Conservation (phyloP, 306 rosid genomes). For the Cyamopsis tetragonoloba region DNA sequence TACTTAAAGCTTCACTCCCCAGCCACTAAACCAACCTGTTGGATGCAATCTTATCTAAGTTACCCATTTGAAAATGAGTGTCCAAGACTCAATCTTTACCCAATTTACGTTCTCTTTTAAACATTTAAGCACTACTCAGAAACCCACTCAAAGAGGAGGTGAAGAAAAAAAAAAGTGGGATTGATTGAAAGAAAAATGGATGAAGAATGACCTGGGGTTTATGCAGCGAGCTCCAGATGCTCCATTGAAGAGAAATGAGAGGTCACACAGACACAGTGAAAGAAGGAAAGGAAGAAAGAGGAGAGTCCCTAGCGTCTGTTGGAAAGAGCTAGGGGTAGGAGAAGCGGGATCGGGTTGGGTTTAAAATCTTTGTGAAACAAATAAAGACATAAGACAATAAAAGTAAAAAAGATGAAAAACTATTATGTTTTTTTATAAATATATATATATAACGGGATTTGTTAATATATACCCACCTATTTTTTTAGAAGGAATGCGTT, state of each 20-base stretch:
- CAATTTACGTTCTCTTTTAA: background rate
- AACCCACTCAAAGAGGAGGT: background rate
- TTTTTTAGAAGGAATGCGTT: too few species aligned
- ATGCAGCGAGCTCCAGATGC: slow-evolving; percentile 25
- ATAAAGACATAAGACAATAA: background rate
- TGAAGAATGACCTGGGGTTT: slow-evolving; percentile 46
- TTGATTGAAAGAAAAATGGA: background rate
- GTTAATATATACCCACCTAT: too few species aligned
- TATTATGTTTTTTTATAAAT: background rate
- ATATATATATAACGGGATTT: too few species aligned
- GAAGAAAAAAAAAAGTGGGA: background rate
- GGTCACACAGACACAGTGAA: slow-evolving; percentile 28
- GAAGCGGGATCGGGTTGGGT: slow-evolving; percentile 21
- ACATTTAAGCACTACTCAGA: background rate
- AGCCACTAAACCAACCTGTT: too few species aligned
- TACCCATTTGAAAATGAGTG: background rate
- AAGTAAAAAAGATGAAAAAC: background rate
- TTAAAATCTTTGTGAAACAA: slow-evolving; percentile 1
- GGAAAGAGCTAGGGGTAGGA: background rate
- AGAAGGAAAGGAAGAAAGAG: background rate
- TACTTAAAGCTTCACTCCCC: too few species aligned
- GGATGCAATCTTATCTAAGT: background rate
- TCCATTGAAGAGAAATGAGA: slow-evolving; percentile 28
- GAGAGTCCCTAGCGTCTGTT: background rate
- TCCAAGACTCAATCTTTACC: slow-evolving; percentile 27